Evolutionary conservation across 2,329 filamentous ascomycete genomes (phyloP).

Genomic region (Phialophora chinensis): DNA sequence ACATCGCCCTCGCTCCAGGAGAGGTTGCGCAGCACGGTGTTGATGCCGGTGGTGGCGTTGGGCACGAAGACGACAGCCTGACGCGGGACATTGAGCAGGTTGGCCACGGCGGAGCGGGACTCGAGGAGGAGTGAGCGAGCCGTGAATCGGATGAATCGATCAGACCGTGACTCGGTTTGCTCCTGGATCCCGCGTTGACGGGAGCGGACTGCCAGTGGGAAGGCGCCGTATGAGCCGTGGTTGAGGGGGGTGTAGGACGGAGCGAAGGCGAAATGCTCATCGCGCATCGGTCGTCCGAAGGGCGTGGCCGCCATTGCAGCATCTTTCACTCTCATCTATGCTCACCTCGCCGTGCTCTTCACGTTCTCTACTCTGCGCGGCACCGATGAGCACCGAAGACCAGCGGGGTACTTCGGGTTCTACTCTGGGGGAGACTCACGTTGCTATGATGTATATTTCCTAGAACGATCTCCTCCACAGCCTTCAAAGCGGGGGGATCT

Average conservation of each 20-base stretch:
- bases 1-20: constrained; percentile 56
- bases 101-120: constrained; percentile 67
- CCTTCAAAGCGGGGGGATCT: neutral
- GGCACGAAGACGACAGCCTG: constrained; percentile 74
- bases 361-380: neutral
- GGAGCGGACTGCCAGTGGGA: constrained; percentile 66
- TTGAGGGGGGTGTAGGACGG: constrained; percentile 73
- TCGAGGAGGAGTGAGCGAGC: constrained; percentile 67
- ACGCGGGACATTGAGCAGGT: constrained; percentile 67
- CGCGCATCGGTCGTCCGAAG: neutral
- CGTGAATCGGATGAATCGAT: constrained; percentile 74
- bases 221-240: constrained; percentile 81
- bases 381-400: neutral
- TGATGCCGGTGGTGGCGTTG: constrained; percentile 76
- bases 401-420: neutral
- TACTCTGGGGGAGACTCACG: neutral
- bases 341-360: neutral
- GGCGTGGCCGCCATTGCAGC: neutral
- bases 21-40: constrained; percentile 77
- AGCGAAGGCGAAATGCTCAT: constrained; percentile 67
- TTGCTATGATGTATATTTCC: neutral
- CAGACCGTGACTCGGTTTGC: constrained; percentile 69
- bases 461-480: neutral
- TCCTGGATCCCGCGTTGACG: constrained; percentile 69
- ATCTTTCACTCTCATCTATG: neutral